Evolutionary conservation across 2,329 filamentous ascomycete species (phyloP), one percentile per base, ranked within the genome.

Genomic region (Colletotrichum abscissum): DNA sequence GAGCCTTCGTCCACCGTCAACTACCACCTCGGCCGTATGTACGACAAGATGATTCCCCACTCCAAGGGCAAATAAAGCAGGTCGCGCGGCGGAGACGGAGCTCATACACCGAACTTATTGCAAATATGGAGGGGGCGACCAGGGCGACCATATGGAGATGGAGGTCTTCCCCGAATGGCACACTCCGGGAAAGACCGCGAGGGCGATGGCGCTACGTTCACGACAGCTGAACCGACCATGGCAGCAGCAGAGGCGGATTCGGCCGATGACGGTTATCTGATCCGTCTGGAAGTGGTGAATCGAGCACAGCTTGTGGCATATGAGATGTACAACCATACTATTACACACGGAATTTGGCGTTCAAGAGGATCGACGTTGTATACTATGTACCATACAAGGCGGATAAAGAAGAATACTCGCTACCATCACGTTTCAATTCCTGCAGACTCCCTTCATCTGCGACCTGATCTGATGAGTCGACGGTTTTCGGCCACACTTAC

Each of bases 21-120:
- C 85, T 95, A 95, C 87, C 95, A 98, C 82, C 87, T 98, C 56
- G 89, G 90, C 76, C 91, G 97, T 87, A 97, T 87, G 89, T 92
- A 85, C 89, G 92, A 74, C 59, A 69, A 60, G 46, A 55, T 73
- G 38, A 54, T 74, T 11, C 69, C 69, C 5, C 57, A 73, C 38
- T 54, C 55, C 46, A 73, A 73, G 46, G 35, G 30, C 67, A 73
- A 66, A 14, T 73, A 52, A 58, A n/a, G 16, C 11, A 12, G 33
- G 33, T 42, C 38, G 38, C 33, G 38, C 38, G 1, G 16, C 4
- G 8, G 16, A 1, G 22, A 5, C 8, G 4, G 7, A 19, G 33
- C 1, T 3, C 22, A 24, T 2, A 11, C 5, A 4, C n/a, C 24
- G 22, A 6, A 11, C 8, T 38, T n/a, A 6, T 28, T 12, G 24